Conservation (phyloP, 2,329 filamentous ascomycete genomes). For the Talaromyces amestolkiae region DNA sequence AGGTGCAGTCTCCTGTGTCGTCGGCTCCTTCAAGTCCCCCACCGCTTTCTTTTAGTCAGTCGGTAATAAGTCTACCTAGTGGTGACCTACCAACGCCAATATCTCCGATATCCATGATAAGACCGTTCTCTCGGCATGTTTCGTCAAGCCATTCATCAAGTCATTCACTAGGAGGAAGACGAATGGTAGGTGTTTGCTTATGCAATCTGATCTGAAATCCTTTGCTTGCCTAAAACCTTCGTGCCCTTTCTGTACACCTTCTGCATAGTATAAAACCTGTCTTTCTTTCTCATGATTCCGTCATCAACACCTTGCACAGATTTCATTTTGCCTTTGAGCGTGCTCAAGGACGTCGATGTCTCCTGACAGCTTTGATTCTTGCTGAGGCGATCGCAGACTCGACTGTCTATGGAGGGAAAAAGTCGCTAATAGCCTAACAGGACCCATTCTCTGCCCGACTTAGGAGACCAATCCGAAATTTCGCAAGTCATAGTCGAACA, state of each 20-base stretch:
- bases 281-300: neutral
- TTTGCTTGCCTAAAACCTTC: neutral
- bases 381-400: neutral
- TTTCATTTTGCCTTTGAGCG: neutral
- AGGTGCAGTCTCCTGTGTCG: slow-evolving; percentile 25
- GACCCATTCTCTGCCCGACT: slow-evolving; percentile 17
- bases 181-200: slow-evolving; percentile 13
- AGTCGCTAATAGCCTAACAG: neutral
- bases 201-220: neutral
- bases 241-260: neutral
- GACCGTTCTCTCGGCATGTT: slow-evolving; percentile 7
- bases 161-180: neutral
- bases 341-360: neutral
- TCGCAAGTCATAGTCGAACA: slow-evolving; percentile 17
- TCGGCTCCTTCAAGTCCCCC: slow-evolving; percentile 36
- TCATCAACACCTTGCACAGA: neutral
- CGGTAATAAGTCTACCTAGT: slow-evolving; percentile 24
- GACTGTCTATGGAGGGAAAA: neutral
- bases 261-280: neutral
- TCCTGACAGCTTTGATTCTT: neutral
- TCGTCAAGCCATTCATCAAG: neutral
- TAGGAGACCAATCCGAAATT: slow-evolving; percentile 1
- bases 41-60: slow-evolving; percentile 39
- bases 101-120: slow-evolving; percentile 11
- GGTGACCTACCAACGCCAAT: slow-evolving; percentile 20